Conservation (phyloP, 2,329 filamentous ascomycete genomes). For the Neocatenulostroma microsporum region DNA sequence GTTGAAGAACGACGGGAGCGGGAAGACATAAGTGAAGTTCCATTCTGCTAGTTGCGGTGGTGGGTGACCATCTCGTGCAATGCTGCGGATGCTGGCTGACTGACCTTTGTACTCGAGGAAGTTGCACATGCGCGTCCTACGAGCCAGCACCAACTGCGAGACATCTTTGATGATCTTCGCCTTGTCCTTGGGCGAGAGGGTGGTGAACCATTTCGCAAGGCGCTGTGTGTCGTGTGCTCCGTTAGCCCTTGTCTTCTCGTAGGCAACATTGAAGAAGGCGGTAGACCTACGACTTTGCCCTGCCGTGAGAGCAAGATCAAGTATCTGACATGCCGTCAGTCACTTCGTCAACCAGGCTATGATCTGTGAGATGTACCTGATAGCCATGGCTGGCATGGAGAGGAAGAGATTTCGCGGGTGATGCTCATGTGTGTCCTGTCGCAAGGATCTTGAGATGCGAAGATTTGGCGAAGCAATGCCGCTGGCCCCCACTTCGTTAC, state of each 20-base stretch:
- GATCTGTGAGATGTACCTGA: slow-evolving; percentile 37
- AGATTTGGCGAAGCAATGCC: no score
- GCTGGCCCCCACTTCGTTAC: no score
- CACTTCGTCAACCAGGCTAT: neutral
- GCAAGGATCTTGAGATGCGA: no score
- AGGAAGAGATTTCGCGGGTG: no score
- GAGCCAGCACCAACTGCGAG: slow-evolving; percentile 89
- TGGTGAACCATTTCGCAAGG: slow-evolving; percentile 99
- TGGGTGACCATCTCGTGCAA: no score
- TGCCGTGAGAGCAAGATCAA: slow-evolving; percentile 94
- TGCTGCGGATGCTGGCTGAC: neutral
- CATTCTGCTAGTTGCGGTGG: no score
- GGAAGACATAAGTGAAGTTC: no score
- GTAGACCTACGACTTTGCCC: slow-evolving; percentile 86
- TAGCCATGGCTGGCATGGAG: slow-evolving; percentile 36
- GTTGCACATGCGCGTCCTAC: slow-evolving; percentile 98
- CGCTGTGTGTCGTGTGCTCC: slow-evolving; percentile 52
- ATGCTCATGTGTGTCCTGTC: no score
- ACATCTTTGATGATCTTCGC: slow-evolving; percentile 99
- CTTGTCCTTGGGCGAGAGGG: slow-evolving; percentile 93
- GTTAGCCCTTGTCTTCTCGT: slow-evolving; percentile 3
- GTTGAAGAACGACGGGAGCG: no score
- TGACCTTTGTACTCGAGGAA: slow-evolving; percentile 98
- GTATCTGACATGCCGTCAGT: slow-evolving; percentile 55
- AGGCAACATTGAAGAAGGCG: slow-evolving; percentile 7